Percentiles rank a stretch among this genome's conserved stretches.
Evolutionary conservation across 148 eudicot species (phyloP).

Genomic region (Chenopodium suecicum): DNA sequence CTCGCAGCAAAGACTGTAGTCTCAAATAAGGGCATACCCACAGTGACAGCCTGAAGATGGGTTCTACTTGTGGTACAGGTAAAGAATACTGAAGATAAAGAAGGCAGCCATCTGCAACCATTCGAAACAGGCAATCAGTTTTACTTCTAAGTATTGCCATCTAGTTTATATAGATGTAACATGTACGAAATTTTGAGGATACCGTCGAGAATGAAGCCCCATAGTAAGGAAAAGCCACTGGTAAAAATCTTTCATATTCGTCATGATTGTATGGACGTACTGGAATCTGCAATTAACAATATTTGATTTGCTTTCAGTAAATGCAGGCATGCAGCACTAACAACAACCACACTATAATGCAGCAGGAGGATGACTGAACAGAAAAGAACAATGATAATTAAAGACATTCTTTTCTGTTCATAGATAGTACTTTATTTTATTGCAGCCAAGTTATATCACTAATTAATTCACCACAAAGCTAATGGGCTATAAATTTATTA

Average conservation of each 20-base stretch:
- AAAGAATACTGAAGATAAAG: conserved; percentile 30
- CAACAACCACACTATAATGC: not conserved
- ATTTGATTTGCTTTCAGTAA: not conserved
- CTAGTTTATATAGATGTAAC: not conserved
- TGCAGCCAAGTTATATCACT: not conserved
- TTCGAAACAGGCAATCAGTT: conserved; percentile 2
- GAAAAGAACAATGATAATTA: not conserved
- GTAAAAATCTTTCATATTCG: conserved; percentile 37
- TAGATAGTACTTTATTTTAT: not conserved
- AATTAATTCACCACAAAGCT: not conserved
- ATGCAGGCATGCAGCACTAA: not conserved
- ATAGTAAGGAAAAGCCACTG: conserved; percentile 36
- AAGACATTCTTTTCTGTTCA: not conserved
- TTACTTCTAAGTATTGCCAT: not conserved
- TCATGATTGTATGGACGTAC: conserved; percentile 33
- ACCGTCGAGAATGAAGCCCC: conserved; percentile 38
- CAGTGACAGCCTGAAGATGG: not conserved
- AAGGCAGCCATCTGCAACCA: conserved; percentile 35
- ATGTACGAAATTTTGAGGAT: not conserved
- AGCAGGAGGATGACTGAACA: not conserved
- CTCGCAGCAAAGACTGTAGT: conserved; percentile 7
- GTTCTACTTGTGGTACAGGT: conserved; percentile 33
- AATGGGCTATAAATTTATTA: not conserved
- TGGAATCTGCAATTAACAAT: conserved; percentile 25
- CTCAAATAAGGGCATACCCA: not conserved